Base-by-base conservation (phyloP, 2,329 filamentous ascomycete species). In the Acarospora socialis region DNA sequence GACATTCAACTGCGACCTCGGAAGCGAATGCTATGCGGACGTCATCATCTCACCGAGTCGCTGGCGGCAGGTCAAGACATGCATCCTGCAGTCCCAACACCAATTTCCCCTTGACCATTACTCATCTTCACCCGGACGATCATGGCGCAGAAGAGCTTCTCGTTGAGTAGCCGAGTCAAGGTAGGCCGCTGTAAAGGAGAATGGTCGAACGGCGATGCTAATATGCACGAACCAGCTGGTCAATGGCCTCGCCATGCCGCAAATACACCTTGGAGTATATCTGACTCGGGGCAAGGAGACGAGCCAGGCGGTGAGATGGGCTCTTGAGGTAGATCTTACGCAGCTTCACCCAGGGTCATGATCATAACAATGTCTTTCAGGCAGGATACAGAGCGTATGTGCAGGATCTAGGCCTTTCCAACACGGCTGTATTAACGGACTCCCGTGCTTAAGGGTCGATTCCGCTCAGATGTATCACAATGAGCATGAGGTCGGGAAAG, bases 181-280 rank as follows among this genome's bases (percentile, higher is more conserved):
- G 23, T 25, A 25, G 25, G 21, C 25, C 30, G 12, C 32, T 23
- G 12, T 27, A 34, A 8, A 34, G 25, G 21, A n/a, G n/a, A n/a
- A n/a, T n/a, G n/a, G n/a, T 34, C 32, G 13, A 34, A 22, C 10
- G 29, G 30, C 7, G 23, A n/a, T 15, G 5, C 4, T 10, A 15
- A 25, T 15, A 5, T 7, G 3, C 7, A 15, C 23, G 12, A 25
- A 25, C 16, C 23, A 73, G 62, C 66, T 79, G 34, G 54, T 69
- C 44, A 80, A 79, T 60, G 73, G 74, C 47, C 56, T 68, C 34
- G 60, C 61, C 9, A 81, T 82, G 54, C 79, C 79, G 9, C 70
- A 68, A 44, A 72, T 83, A 43, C 78, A 83, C 42, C 66, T 83
- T 1, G 79, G 79, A 4, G 70, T 83, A 7, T 84, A 83, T 55